Conservation (phyloP, 2,329 filamentous ascomycete species). For the Colletotrichum tanaceti region DNA sequence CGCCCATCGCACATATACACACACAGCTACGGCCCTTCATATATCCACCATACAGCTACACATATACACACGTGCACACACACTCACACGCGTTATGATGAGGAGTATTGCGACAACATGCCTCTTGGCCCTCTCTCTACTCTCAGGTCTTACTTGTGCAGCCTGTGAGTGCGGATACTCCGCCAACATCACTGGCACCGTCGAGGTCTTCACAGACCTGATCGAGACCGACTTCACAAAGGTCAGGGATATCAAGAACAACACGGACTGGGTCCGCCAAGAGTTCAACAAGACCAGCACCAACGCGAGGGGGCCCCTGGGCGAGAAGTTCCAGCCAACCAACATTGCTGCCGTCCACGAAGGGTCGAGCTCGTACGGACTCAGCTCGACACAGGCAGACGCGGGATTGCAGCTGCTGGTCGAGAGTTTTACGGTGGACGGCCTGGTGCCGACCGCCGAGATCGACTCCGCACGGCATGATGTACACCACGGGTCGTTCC, state of each 20-base stretch:
- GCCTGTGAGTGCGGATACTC: conserved; percentile 81
- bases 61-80: background rate
- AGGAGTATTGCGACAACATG: background rate
- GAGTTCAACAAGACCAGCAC: conserved; percentile 72
- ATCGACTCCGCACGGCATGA: conserved; percentile 71
- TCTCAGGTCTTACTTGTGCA: conserved; percentile 20
- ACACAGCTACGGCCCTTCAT: no score
- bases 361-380: conserved; percentile 53
- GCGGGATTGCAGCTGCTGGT: conserved; percentile 70
- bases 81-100: conserved; percentile 14
- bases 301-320: conserved; percentile 71
- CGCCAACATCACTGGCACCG: conserved; percentile 58
- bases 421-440: conserved; percentile 55
- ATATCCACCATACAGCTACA: no score
- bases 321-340: conserved; percentile 68
- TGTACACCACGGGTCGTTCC: conserved; percentile 76
- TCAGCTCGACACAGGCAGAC: conserved; percentile 57
- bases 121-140: conserved; percentile 34
- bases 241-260: conserved; percentile 58
- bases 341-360: conserved; percentile 67
- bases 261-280: conserved; percentile 74
- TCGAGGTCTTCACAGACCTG: conserved; percentile 72
- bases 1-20: background rate
- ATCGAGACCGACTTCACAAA: conserved; percentile 79
- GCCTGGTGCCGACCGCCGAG: conserved; percentile 72